Percentiles rank a stretch among this genome's conserved stretches.
Evolutionary conservation across 192 early-diverging fungal genomes (phyloP).

Genomic region (Oehlia diaphana): DNA sequence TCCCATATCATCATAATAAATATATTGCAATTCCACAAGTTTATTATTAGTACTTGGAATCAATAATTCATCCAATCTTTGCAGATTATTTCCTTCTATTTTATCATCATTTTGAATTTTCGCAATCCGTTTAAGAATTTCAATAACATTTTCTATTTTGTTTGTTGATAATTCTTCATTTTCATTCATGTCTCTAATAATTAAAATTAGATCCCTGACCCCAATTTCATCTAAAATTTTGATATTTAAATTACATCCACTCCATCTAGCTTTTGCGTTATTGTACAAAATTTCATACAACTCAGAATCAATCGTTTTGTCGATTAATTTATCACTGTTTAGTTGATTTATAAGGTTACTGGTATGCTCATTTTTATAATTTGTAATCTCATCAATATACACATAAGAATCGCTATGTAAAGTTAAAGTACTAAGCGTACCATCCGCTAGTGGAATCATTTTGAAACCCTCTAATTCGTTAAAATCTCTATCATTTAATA

Average conservation of each 20-base stretch:
- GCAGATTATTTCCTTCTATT: not conserved
- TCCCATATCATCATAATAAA: conserved; percentile 10
- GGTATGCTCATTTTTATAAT: no score
- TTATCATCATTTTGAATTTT: not conserved
- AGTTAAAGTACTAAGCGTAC: no score
- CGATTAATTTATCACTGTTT: not conserved
- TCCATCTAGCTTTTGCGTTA: no score
- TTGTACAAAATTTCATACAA: not conserved
- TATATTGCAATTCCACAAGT: not conserved
- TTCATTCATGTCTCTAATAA: not conserved
- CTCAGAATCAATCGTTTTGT: conserved; percentile 29
- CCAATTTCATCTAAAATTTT: not conserved
- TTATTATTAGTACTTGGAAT: not conserved
- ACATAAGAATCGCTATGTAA: no score
- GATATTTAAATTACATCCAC: no score
- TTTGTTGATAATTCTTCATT: not conserved
- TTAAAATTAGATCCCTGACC: not conserved
- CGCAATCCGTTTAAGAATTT: not conserved
- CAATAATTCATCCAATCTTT: not conserved
- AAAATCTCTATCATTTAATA: not conserved
- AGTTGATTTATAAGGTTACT: no score
- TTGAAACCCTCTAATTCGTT: no score
- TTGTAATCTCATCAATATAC: no score
- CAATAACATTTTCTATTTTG: not conserved
- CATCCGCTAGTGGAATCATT: no score